phyloP scores from a whole-genome alignment of 2,329 filamentous ascomycete genomes.

The Fusarium humuli region DNA sequence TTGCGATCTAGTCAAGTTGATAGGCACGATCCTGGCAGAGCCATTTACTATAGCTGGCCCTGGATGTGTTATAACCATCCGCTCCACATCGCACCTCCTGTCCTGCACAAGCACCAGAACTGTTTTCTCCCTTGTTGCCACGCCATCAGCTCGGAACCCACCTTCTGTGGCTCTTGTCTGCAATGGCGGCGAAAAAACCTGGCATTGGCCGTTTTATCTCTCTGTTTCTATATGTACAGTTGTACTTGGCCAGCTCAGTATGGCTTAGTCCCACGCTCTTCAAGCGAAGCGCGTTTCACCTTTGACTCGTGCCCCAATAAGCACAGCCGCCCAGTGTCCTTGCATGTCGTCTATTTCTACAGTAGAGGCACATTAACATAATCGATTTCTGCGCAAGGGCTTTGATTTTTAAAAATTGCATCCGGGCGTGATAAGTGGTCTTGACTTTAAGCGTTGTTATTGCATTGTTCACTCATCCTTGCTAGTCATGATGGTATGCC shows the following conservation, averaged over 20 bases:
- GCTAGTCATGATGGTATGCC: slow-evolving; percentile 40
- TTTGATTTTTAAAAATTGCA: slow-evolving; percentile 42
- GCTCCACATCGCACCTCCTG: slow-evolving; percentile 42
- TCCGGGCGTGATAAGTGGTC: slow-evolving; percentile 35
- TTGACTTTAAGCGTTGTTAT: slow-evolving; percentile 34
- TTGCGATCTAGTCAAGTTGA: slow-evolving; percentile 45
- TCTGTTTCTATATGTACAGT: slow-evolving; percentile 17
- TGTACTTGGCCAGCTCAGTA: slow-evolving; percentile 43
- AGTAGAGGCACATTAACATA: slow-evolving; percentile 26
- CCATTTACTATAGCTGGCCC: slow-evolving; percentile 49
- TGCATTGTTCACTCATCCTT: slow-evolving; percentile 39
- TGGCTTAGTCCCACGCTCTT: slow-evolving; percentile 41
- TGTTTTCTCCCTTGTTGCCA: slow-evolving; percentile 44
- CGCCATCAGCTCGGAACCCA: slow-evolving; percentile 42
- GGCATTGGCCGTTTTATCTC: slow-evolving; percentile 30
- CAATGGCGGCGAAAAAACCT: slow-evolving; percentile 35
- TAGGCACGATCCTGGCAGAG: slow-evolving; percentile 39
- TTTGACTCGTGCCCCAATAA: slow-evolving; percentile 43
- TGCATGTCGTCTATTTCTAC: slow-evolving; percentile 37
- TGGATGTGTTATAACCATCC: slow-evolving; percentile 48
- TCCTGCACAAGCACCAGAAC: slow-evolving; percentile 42
- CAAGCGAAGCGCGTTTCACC: slow-evolving; percentile 47
- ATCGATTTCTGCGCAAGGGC: slow-evolving; percentile 40
- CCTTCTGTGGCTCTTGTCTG: slow-evolving; percentile 31
- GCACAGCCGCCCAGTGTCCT: slow-evolving; percentile 36